These are phyloP conservation scores for Claviceps sp. DNA, from an alignment of 2,329 filamentous ascomycete genomes.

Conservation along the genomic window DNA sequence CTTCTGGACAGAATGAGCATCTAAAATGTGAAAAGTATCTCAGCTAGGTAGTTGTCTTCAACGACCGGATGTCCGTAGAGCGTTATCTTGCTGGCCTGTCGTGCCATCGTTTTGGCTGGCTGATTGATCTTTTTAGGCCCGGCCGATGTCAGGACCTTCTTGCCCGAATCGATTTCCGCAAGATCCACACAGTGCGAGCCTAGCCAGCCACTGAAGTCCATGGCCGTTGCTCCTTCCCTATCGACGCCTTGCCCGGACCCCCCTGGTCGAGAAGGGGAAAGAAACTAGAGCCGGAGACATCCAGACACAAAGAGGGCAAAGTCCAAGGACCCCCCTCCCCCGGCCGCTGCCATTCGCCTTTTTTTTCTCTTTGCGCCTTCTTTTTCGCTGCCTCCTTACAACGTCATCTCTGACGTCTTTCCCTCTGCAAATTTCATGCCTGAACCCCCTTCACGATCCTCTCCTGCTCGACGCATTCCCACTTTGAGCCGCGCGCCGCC, in stretches of 20 bases:
- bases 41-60: neutral
- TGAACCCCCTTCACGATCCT: slow-evolving; percentile 23
- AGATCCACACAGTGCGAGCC: slow-evolving; percentile 4
- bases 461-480: slow-evolving; percentile 18
- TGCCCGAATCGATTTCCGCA: neutral
- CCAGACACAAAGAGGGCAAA: neutral
- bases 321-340: slow-evolving; percentile 3
- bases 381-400: slow-evolving; percentile 22
- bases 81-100: neutral
- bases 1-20: neutral
- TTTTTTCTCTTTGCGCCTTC: slow-evolving; percentile 22
- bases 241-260: neutral
- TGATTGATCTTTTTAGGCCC: slow-evolving; percentile 1
- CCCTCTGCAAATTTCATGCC: slow-evolving; percentile 21
- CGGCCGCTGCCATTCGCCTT: slow-evolving; percentile 16
- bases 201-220: slow-evolving; percentile 1
- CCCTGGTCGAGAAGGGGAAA: neutral
- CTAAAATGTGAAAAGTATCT: too few species aligned
- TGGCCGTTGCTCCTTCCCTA: slow-evolving; percentile 3
- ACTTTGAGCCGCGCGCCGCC: slow-evolving; percentile 4
- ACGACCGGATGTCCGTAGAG: neutral
- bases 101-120: neutral
- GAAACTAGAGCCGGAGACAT: neutral
- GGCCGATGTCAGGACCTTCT: slow-evolving; percentile 2
- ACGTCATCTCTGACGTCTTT: slow-evolving; percentile 38